Base-by-base conservation (phyloP, 192 early-diverging fungal species). In the Umbelopsis isabellina region DNA sequence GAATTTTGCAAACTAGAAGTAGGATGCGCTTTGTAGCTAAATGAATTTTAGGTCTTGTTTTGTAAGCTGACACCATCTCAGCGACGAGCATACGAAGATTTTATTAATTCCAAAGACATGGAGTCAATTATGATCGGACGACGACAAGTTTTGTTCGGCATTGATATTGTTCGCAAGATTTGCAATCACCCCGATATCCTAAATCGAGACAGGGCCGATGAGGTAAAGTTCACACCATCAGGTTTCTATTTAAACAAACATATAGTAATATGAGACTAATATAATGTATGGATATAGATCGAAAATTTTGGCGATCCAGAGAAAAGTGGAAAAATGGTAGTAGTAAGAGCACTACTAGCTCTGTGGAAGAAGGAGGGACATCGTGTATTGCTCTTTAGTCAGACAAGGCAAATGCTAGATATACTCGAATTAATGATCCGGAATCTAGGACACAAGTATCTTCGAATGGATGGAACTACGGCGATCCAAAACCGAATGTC, bases 391-490 rank as follows among this genome's bases (percentile, higher is more conserved):
- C 75, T 99, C 64, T 99, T 99, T 68, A 93, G 88, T 45, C 96
- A 98, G 75, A 97, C 96, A 0, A 80, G 95, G 12, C 94, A 95
- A 69, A 97, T 97, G 95, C 88, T 94, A 51, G 94, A 99, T 68
- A 97, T 99, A 66, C 67, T 99, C 10, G 92, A 99, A 79, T 80
- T 79, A 45, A 90, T 95, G 79, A 72, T 97, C 3, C 46, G 65
- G 68, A 67, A 74, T 41, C 69, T 86, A 7, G 84, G 76, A 0
- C 90, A 91, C 68, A 66, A 68, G 5, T 98, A 93, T 74, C 80
- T 86, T 10, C 90, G 93, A n/a, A 97, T 99, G 95, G 97, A 99
- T 79, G 97, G 97, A 7, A 87, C 86, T 20, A 99, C 97, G 5
- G 90, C 95, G 4, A 90, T 99, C n/a, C 86, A 91, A 69, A 80